Conservation (phyloP, 345 rosid species). For the Eucalyptus microcorys region DNA sequence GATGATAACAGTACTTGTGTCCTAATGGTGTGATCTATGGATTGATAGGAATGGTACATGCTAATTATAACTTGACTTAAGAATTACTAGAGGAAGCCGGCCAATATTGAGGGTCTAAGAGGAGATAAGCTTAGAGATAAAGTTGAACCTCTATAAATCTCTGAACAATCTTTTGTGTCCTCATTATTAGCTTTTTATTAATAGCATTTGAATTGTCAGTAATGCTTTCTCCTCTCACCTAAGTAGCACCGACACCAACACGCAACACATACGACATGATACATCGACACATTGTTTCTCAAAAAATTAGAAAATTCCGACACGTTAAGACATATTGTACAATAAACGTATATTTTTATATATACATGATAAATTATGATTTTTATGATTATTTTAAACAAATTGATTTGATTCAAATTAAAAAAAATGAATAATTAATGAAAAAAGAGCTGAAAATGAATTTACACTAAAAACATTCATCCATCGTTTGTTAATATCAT, state of each 20-base stretch:
- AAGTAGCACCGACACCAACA: rapidly evolving
- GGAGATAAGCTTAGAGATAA: not conserved
- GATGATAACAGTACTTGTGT: not conserved
- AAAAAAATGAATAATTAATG: too few relatives aligned
- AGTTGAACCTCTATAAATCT: not conserved
- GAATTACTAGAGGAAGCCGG: rapidly evolving
- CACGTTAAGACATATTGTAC: too few relatives aligned
- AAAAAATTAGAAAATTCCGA: rapidly evolving
- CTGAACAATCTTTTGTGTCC: rapidly evolving
- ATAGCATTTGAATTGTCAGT: rapidly evolving
- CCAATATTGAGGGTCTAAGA: not conserved
- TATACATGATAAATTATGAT: too few relatives aligned
- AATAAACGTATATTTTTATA: rapidly evolving
- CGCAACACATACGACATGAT: rapidly evolving
- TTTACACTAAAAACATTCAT: too few relatives aligned
- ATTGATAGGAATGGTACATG: not conserved
- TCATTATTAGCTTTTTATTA: not conserved
- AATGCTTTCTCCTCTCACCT: too few relatives aligned
- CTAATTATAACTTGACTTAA: not conserved
- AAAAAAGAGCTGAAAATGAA: rapidly evolving
- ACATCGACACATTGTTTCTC: rapidly evolving
- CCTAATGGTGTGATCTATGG: not conserved
- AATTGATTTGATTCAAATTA: too few relatives aligned
- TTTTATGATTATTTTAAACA: too few relatives aligned
- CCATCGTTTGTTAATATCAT: rapidly evolving